A percentile compares a stretch with the other conserved stretches of the same genome.
These are phyloP conservation scores for Botrytis paeoniae DNA, from an alignment of 2,329 filamentous ascomycete species.

Conservation along the genomic window DNA sequence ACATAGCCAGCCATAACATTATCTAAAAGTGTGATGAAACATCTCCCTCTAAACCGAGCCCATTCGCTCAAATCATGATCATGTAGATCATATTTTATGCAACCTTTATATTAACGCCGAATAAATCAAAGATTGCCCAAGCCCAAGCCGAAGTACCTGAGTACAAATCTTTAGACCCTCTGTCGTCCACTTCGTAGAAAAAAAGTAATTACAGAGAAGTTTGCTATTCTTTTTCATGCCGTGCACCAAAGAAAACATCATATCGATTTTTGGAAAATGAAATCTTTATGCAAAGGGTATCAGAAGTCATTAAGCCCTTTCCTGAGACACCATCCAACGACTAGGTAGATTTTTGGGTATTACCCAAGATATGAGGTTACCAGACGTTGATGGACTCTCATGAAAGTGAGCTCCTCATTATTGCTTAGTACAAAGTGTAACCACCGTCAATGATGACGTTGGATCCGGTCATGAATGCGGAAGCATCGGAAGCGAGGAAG, in stretches of 20 bases:
- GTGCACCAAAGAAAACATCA: conserved; percentile 12
- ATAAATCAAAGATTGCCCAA: not conserved
- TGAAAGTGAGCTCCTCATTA: conserved; percentile 24
- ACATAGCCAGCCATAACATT: not conserved
- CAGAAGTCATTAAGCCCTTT: conserved; percentile 4
- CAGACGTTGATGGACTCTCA: conserved; percentile 3
- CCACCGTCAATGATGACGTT: conserved; percentile 48
- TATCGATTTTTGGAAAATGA: conserved; percentile 7
- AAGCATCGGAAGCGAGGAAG: conserved; percentile 71
- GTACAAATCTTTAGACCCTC: conserved; percentile 7
- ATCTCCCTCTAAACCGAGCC: not conserved
- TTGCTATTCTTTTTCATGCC: not conserved
- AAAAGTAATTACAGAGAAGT: conserved; percentile 10
- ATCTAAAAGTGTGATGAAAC: not conserved
- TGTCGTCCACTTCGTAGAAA: not conserved
- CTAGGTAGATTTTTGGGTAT: not conserved
- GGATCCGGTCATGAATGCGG: conserved; percentile 72
- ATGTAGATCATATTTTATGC: conserved; percentile 2
- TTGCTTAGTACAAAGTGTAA: conserved; percentile 36
- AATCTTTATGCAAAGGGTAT: conserved; percentile 9
- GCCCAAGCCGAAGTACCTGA: not conserved
- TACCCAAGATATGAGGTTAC: conserved; percentile 11
- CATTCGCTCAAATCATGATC: conserved; percentile 5
- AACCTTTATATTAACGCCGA: conserved; percentile 12
- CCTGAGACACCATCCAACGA: conserved; percentile 2